A percentile compares a stretch with the other conserved stretches of the same genome.
These are phyloP conservation scores for Arthrinium phaeospermum DNA, from an alignment of 2,329 filamentous ascomycete genomes.

Conservation along the genomic window DNA sequence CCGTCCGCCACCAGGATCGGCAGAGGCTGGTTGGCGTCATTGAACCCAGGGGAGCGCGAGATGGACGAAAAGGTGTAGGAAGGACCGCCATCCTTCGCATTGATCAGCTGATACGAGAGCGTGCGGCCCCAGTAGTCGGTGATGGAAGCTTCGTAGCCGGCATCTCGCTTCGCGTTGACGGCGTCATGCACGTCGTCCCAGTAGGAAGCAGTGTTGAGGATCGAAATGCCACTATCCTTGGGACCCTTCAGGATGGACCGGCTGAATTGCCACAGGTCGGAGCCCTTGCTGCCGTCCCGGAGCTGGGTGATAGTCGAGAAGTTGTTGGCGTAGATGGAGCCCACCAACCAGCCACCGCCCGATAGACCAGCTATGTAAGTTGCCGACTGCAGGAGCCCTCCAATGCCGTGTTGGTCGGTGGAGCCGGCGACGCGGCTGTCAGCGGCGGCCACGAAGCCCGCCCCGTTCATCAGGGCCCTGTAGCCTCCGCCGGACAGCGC, in stretches of 20 bases:
- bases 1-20: conserved; percentile 76
- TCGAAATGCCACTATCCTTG: conserved; percentile 33
- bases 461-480: conserved; percentile 73
- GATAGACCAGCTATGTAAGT: conserved; percentile 78
- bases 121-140: conserved; percentile 79
- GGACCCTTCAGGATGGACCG: conserved; percentile 44
- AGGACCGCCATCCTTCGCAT: conserved; percentile 69
- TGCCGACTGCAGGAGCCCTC: conserved; percentile 69
- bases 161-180: conserved; percentile 66
- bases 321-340: conserved; percentile 77
- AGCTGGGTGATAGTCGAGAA: conserved; percentile 65
- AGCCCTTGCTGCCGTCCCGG: conserved; percentile 37
- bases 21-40: conserved; percentile 68
- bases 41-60: conserved; percentile 66
- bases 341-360: conserved; percentile 78
- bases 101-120: conserved; percentile 73
- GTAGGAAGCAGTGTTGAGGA: conserved; percentile 53
- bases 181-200: conserved; percentile 63
- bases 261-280: conserved; percentile 43
- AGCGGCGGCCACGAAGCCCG: conserved; percentile 71
- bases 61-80: conserved; percentile 78
- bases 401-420: conserved; percentile 65
- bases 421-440: conserved; percentile 68
- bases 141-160: conserved; percentile 68
- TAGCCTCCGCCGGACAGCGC: conserved; percentile 76